phyloP scores from a whole-genome alignment of 108 stramenopile species.

The Skeletonema costatum region DNA sequence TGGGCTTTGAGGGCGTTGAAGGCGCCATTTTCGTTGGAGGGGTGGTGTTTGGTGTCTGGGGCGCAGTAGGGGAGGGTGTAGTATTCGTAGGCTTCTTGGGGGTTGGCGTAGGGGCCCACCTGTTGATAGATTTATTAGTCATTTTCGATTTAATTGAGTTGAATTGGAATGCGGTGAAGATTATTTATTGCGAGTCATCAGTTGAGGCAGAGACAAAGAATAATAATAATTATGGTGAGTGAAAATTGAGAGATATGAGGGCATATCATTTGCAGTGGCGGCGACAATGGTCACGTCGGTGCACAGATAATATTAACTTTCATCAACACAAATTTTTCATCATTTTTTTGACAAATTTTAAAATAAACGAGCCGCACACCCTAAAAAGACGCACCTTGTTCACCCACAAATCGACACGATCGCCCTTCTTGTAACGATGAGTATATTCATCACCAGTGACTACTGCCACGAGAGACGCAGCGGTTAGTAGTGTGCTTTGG shows the following conservation, averaged over 20 bases:
- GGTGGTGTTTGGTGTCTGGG: slow-evolving; percentile 88
- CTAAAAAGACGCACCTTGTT: slow-evolving; percentile 74
- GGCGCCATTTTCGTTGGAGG: slow-evolving; percentile 56
- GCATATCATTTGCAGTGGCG: not conserved
- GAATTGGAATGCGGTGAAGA: not conserved
- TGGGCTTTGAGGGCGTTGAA: slow-evolving; percentile 87
- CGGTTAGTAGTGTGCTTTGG: not conserved
- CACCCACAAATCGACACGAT: slow-evolving; percentile 95
- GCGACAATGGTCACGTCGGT: no score
- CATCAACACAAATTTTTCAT: no score
- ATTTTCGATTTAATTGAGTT: not conserved
- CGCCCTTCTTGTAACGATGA: slow-evolving; percentile 78
- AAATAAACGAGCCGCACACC: not conserved
- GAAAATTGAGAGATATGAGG: not conserved
- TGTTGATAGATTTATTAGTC: not conserved
- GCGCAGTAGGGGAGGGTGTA: slow-evolving; percentile 97
- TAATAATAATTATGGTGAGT: not conserved
- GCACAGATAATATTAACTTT: no score
- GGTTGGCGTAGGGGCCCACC: slow-evolving; percentile 99
- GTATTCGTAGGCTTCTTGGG: slow-evolving; percentile 98
- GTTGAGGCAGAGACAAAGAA: no score
- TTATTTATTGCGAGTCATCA: no score
- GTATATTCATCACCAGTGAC: slow-evolving; percentile 42
- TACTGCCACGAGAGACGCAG: not conserved
- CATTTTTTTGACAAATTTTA: not conserved